Percentiles rank a stretch among this genome's conserved stretches.
These are phyloP conservation scores for Bryoerythrophyllum caledonicum DNA, from an alignment of 225 moss, liverwort and hornwort species.

Conservation along the genomic window DNA sequence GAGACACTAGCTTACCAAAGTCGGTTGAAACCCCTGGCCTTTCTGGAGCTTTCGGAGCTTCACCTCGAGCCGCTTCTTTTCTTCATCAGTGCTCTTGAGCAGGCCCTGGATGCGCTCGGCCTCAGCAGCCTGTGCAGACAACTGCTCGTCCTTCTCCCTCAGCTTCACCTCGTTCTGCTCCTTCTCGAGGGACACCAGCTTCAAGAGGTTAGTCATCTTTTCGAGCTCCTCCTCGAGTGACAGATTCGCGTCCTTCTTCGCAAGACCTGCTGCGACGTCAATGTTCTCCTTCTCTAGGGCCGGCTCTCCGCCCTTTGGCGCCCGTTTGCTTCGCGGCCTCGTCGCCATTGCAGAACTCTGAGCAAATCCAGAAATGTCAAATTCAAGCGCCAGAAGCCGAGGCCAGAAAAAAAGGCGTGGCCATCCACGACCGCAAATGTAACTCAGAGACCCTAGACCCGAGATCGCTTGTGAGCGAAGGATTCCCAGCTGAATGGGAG, in stretches of 20 bases:
- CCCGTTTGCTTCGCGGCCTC: slow-evolving; percentile 32
- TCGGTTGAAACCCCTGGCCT: slow-evolving; percentile 73
- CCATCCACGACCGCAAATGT: neutral
- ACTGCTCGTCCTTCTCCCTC: slow-evolving; percentile 62
- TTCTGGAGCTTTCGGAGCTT: slow-evolving; percentile 82
- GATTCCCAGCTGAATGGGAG: neutral
- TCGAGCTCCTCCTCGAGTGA: slow-evolving; percentile 69
- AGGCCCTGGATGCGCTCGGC: slow-evolving; percentile 60
- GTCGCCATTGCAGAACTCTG: slow-evolving; percentile 36
- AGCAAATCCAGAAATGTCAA: neutral
- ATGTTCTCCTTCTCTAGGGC: slow-evolving; percentile 63
- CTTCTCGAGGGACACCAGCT: slow-evolving; percentile 73
- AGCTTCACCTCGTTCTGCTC: slow-evolving; percentile 69
- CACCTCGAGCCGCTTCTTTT: slow-evolving; percentile 65
- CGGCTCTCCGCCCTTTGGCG: slow-evolving; percentile 20
- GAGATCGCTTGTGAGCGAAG: too few species aligned
- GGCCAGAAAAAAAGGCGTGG: too few species aligned
- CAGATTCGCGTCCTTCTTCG: slow-evolving; percentile 15
- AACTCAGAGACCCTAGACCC: neutral
- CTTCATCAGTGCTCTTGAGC: slow-evolving; percentile 58
- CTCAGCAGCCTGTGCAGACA: slow-evolving; percentile 57
- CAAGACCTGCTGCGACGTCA: slow-evolving; percentile 19
- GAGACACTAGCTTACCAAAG: slow-evolving; percentile 44
- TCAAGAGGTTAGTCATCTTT: slow-evolving; percentile 70
- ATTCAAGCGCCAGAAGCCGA: neutral